Base-by-base conservation (phyloP, 768 basidiomycete species). In the Boletus bicolor region DNA sequence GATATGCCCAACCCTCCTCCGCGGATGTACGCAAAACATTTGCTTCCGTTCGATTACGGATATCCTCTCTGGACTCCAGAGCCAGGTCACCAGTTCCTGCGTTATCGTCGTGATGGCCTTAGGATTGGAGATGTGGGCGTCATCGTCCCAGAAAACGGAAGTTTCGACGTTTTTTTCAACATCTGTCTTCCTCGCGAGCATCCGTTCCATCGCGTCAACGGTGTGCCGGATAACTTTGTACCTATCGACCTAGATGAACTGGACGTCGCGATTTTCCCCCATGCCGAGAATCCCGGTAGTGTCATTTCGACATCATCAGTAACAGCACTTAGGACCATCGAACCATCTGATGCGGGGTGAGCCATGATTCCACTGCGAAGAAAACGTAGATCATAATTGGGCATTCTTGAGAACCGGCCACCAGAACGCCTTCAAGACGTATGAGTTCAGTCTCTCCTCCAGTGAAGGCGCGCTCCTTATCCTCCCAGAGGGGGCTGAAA, bases 131-230 rank as follows among this genome's bases (percentile, higher is more conserved):
- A 76, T 51, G 68, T 75, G 4, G 72, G 72, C 14, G 61, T 73
- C 35, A 36, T 75, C 30, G 65, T 51, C 24, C 37, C 67, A 3
- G 63, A 62, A 24, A 60, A 64, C 37, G 74, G 73, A 36, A 61
- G 59, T 8, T 76, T 76, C 38, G 67, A 69, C 47, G 71, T 72
- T 53, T 65, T 74, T 2, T 76, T 75, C 61, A 75, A 73, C 49
- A 69, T 75, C 6, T 69, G 66, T 42, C 60, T 71, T 5, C 62
- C 72, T 39, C 68, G 66, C 17, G 64, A 72, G 17, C 71, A 76
- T 42, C 44, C 62, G 1, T 58, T 53, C 10, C 52, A 58, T 11
- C 51, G 42, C 26, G 24, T 45, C 53, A 51, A 55, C 3, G 60
- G 61, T 0, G 64, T 74, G 7, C 71, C 75, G 1, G 60, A 58